A percentile compares a stretch with the other conserved stretches of the same genome.
Evolutionary conservation across 2,329 filamentous ascomycete species (phyloP).

Genomic region (Penicillium digitatum): DNA sequence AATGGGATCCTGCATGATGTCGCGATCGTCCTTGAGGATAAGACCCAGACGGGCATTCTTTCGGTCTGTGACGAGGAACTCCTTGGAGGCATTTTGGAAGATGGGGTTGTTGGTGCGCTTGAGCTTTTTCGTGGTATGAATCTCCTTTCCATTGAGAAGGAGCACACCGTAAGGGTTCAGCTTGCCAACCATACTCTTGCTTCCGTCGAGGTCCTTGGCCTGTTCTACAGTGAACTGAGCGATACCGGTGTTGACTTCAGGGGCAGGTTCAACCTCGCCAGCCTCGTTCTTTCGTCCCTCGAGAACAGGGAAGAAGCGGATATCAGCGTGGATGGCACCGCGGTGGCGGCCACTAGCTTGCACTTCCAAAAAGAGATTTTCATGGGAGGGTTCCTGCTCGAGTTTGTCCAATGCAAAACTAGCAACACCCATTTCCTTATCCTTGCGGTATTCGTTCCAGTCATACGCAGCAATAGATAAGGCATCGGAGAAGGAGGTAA

Average conservation of each 20-base stretch:
- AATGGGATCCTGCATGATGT: constrained; percentile 74
- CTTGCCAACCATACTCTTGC: constrained; percentile 83
- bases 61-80: constrained; percentile 90
- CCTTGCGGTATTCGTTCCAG: constrained; percentile 93
- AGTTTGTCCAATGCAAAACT: constrained; percentile 81
- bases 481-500: constrained; percentile 84
- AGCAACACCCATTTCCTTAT: constrained; percentile 86
- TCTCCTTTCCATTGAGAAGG: constrained; percentile 84
- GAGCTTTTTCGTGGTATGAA: constrained; percentile 83
- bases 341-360: constrained; percentile 78
- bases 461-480: constrained; percentile 83
- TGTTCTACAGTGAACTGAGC: constrained; percentile 90
- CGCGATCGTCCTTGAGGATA: constrained; percentile 92
- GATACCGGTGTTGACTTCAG: constrained; percentile 90
- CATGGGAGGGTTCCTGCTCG: constrained; percentile 70
- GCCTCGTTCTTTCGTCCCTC: constrained; percentile 63
- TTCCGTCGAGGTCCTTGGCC: constrained; percentile 90
- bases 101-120: constrained; percentile 98
- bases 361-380: constrained; percentile 81
- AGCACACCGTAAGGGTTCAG: constrained; percentile 88
- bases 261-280: constrained; percentile 73
- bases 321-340: constrained; percentile 72
- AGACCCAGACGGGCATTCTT: constrained; percentile 86
- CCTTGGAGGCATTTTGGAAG: constrained; percentile 88
- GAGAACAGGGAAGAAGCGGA: constrained; percentile 93